Conservation (phyloP, 805 yeast genomes). For the Candida namnaoensis region DNA sequence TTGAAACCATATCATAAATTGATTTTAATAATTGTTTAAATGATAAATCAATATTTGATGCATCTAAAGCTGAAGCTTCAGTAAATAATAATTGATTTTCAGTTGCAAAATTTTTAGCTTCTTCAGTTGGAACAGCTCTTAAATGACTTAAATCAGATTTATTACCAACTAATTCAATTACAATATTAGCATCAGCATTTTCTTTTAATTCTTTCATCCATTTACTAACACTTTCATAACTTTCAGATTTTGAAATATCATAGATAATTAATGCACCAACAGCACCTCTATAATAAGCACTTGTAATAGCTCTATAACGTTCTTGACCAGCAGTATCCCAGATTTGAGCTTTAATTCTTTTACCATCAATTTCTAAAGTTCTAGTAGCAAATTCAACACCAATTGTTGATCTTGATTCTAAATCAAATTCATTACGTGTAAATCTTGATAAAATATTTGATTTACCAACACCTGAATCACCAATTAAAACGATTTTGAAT, state of each 20-base stretch:
- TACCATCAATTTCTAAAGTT: constrained; percentile 81
- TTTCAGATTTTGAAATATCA: constrained; percentile 86
- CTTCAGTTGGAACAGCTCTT: constrained; percentile 96
- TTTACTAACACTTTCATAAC: constrained; percentile 77
- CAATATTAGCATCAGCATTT: constrained; percentile 91
- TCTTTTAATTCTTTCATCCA: constrained; percentile 89
- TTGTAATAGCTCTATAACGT: constrained; percentile 94
- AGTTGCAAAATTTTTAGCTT: constrained; percentile 88
- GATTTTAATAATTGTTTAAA: constrained; percentile 90
- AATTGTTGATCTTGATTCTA: constrained; percentile 89
- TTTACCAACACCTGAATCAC: constrained; percentile 96
- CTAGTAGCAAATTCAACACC: constrained; percentile 98
- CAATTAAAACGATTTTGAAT: constrained; percentile 89
- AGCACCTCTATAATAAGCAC: constrained; percentile 96
- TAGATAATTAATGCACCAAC: constrained; percentile 95
- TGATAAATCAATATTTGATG: constrained; percentile 91
- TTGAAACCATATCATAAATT: constrained; percentile 89
- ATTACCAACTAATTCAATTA: constrained; percentile 89
- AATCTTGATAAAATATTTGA: constrained; percentile 89
- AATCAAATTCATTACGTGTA: constrained; percentile 91
- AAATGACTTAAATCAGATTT: constrained; percentile 86
- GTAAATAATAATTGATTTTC: constrained; percentile 90
- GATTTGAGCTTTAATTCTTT: constrained; percentile 80
- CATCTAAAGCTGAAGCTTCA: constrained; percentile 90
- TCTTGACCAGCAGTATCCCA: constrained; percentile 99